These are phyloP conservation scores for Rhododendron ferrugineum DNA, from an alignment of 148 eudicot genomes.

Conservation along the genomic window DNA sequence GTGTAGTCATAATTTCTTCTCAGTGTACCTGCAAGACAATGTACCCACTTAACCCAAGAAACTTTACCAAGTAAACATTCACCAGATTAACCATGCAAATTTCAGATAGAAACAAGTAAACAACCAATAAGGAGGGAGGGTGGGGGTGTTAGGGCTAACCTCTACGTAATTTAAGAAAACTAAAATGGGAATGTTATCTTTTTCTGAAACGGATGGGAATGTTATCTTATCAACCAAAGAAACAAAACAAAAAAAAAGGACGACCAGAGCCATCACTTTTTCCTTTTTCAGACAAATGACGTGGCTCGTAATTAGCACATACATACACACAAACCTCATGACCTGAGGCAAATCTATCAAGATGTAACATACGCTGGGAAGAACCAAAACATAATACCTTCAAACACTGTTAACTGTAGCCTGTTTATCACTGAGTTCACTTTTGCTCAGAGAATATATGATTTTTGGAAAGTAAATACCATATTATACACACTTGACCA, in stretches of 20 bases:
- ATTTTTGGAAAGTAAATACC: not conserved
- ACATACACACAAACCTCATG: not conserved
- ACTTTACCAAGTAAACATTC: not conserved
- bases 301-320: not conserved
- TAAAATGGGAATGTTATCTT: not conserved
- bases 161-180: not conserved
- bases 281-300: not conserved
- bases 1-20: slow-evolving; percentile 52
- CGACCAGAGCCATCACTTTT: not conserved
- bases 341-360: not conserved
- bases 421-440: not conserved
- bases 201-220: too few species aligned
- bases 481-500: not conserved
- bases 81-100: not conserved
- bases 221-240: not conserved
- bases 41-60: not conserved
- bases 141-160: not conserved
- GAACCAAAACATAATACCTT: not conserved
- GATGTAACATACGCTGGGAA: not conserved
- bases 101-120: not conserved
- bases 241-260: too few species aligned
- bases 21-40: slow-evolving; percentile 19
- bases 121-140: not conserved
- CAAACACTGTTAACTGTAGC: not conserved
- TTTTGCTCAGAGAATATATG: not conserved